Percentiles rank a stretch among this genome's conserved stretches.
These are phyloP conservation scores for Raffaelea deltoideospora DNA, from an alignment of 2,329 filamentous ascomycete species.

Conservation along the genomic window DNA sequence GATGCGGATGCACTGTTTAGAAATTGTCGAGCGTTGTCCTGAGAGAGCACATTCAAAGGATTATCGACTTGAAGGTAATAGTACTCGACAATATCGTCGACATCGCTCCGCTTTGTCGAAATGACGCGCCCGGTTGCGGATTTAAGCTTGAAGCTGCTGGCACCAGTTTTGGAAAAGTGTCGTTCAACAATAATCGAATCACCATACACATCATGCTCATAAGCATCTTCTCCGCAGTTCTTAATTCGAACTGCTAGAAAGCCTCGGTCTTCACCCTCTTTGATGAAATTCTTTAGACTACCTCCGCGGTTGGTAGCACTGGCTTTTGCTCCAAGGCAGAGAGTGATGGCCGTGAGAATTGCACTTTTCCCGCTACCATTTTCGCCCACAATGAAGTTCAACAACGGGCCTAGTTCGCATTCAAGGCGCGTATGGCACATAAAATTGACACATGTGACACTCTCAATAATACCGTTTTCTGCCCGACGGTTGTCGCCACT, in stretches of 20 bases:
- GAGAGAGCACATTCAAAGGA: slow-evolving; percentile 86
- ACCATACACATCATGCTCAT: slow-evolving; percentile 69
- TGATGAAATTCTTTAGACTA: slow-evolving; percentile 77
- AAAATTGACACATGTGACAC: slow-evolving; percentile 79
- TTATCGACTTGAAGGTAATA: slow-evolving; percentile 93
- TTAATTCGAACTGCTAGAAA: slow-evolving; percentile 75
- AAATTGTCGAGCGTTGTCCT: slow-evolving; percentile 89
- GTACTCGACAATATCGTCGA: slow-evolving; percentile 88
- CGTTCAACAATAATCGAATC: slow-evolving; percentile 81
- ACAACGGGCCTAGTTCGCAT: slow-evolving; percentile 76
- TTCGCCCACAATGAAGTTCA: slow-evolving; percentile 96
- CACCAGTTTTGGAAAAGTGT: slow-evolving; percentile 60
- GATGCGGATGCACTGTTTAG: slow-evolving; percentile 67
- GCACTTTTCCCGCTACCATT: slow-evolving; percentile 98
- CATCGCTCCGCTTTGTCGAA: slow-evolving; percentile 69
- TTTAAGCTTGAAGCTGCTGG: slow-evolving; percentile 79
- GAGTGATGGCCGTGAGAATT: slow-evolving; percentile 77
- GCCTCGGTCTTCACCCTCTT: slow-evolving; percentile 66
- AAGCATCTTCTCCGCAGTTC: slow-evolving; percentile 75
- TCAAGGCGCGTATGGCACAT: slow-evolving; percentile 84
- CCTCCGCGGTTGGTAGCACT: slow-evolving; percentile 84
- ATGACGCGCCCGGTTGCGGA: slow-evolving; percentile 52
- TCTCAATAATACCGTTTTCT: slow-evolving; percentile 76
- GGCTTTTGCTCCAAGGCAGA: slow-evolving; percentile 91
- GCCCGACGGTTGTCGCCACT: slow-evolving; percentile 56